Evolutionary conservation across 1,139 yeast genomes (phyloP), one percentile per base, ranked within the genome.

Genomic region (Wickerhamomyces sp.): DNA sequence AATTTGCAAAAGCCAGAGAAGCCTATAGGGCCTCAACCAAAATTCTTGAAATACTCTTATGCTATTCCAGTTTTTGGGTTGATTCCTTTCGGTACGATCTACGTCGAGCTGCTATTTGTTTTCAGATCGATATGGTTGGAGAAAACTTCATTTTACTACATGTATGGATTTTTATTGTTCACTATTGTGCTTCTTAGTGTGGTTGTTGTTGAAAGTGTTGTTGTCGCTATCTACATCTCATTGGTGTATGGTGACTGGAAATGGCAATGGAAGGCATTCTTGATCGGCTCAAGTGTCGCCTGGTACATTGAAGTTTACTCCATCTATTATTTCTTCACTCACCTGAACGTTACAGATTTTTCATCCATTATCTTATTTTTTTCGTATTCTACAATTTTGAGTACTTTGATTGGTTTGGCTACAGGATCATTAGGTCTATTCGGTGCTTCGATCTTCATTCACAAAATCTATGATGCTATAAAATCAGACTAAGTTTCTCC

Each of bases 241-340:
- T 66, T 87, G 50, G 68, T 73, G 30, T 67, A 75, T 44, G 78
- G 75, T 36, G 77, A 81, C 51, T 78, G 78, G 36, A 61, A 68
- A 42, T 87, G 96, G 95, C 86, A 85, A 55, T 87, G 96, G 95
- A 68, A 81, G 46, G 68, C 88, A 14, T 86, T 85, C 57, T 58
- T 76, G 42, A 76, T 78, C 26, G 88, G 95, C 4, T 70, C 86
- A 1, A 76, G 88, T 40, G 70, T 77, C 21, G 77, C 88, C 18
- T 69, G 82, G 69, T 86, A 82, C 61, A 70, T 87, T 42, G 75
- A 75, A 50, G 61, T 67, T 3, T 85, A 84, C 55, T 76, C 93
- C 8, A 52, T 82, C 16, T 83, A 82, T 52, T 85, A 86, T 55
- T 75, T 78, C 52, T 51, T 75, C 39, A 62, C 61, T 32, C 68